Percentiles rank a stretch among this genome's conserved stretches.
phyloP scores from a whole-genome alignment of 257 asterid genomes.

The Pogostemon cablin region DNA sequence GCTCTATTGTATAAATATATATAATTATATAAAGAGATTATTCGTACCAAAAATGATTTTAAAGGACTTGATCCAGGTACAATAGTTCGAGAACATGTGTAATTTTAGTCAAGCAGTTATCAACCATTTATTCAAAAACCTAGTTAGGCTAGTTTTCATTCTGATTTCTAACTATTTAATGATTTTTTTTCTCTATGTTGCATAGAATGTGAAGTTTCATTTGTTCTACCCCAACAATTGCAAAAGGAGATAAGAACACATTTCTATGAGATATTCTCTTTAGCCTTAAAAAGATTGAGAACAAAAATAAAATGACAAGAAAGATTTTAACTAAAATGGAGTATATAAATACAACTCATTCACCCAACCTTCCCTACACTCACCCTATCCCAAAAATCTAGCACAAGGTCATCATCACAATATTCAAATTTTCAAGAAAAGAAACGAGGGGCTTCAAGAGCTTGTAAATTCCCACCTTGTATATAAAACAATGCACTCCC shows the following conservation, averaged over 20 bases:
- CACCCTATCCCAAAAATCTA: neutral
- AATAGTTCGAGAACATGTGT: too few species aligned
- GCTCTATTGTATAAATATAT: too few species aligned
- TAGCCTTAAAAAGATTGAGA: neutral
- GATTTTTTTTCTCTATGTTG: too few species aligned
- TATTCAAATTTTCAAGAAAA: neutral
- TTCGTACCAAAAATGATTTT: too few species aligned
- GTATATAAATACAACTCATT: neutral
- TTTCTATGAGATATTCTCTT: neutral
- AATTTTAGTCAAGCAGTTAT: too few species aligned
- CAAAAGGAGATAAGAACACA: neutral
- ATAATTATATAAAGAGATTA: too few species aligned
- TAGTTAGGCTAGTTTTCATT: too few species aligned
- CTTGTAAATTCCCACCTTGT: neutral
- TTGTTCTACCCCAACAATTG: neutral
- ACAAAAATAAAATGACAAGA: neutral
- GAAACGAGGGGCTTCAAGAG: neutral
- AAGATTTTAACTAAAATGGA: neutral
- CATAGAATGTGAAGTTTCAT: neutral
- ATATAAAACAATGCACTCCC: neutral
- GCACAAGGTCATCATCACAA: neutral
- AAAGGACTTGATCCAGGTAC: too few species aligned
- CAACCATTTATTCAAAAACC: too few species aligned
- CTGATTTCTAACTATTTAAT: too few species aligned
- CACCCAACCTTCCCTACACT: neutral